Base-by-base conservation (phyloP, 345 rosid genomes). In the Gossypium bickii region DNA sequence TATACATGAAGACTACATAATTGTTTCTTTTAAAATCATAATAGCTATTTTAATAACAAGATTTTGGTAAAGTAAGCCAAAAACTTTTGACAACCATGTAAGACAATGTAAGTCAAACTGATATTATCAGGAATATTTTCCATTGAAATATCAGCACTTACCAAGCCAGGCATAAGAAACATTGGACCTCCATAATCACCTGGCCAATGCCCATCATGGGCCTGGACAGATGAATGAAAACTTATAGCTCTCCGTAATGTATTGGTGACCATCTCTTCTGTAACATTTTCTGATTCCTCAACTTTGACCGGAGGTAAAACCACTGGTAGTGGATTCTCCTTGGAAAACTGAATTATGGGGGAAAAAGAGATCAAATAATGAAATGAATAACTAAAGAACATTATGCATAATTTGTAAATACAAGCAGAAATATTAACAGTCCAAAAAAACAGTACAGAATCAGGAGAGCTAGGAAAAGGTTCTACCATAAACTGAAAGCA, bases 151-250 rank as follows among this genome's bases (percentile, higher is more conserved):
- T 66, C 29, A 66, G 71, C 63, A 81, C 86, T 64, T 77, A 93
- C 98, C 90, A 93, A 82, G 63, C 98, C 98, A 24, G 98, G 99
- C 84, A 95, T 78, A 51, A 93, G 97, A 85, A 95, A 95, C 98
- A 93, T 90, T 60, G 99, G 98, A 74, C 99, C 99, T 29, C 97
- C 98, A 83, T 95, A 95, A 82, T 95, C 99, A n/a, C 99, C 98
- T 1, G 97, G 92, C 99, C 99, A 95, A 75, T 95, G 98, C 43
- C 97, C 99, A 61, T 95, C 99, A 56, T 86, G 83, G 2, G 96
- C 97, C 82, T 93, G 98, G 27, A 93, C 75, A 47, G 87, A 82
- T 59, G 99, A 91, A 83, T 90, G 82, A 80, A 84, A 91, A 80
- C 78, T 82, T 77, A 95, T 10, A 70, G 90, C 96, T 81, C 94